Evolutionary conservation across 768 basidiomycete species (phyloP).

Genomic region (Mycena albidolilacea): DNA sequence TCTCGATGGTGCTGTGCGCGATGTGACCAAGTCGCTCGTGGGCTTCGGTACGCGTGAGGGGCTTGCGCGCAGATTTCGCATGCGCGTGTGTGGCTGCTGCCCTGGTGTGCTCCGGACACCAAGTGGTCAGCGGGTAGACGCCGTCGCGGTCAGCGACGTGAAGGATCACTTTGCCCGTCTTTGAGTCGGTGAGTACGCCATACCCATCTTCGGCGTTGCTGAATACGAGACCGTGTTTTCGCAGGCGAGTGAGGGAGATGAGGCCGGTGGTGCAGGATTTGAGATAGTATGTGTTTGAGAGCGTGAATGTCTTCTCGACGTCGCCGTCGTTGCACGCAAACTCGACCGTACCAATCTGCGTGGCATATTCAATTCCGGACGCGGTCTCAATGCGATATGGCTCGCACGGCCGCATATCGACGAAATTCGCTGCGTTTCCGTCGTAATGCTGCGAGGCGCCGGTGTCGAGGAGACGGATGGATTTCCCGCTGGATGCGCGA

Average conservation of each 20-base stretch:
- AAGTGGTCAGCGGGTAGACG: too few relatives aligned
- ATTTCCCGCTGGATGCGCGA: too few relatives aligned
- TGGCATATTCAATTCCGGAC: neutral
- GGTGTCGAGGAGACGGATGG: too few relatives aligned
- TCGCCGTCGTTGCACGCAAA: conserved; percentile 3
- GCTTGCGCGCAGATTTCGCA: too few relatives aligned
- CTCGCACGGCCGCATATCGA: neutral
- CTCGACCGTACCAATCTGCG: conserved; percentile 10
- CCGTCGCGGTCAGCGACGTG: conserved; percentile 17
- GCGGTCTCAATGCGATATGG: neutral
- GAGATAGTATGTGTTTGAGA: conserved; percentile 1
- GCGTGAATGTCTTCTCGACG: neutral
- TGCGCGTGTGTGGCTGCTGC: too few relatives aligned
- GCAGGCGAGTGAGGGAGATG: conserved; percentile 6
- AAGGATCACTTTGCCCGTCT: conserved; percentile 20
- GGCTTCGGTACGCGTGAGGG: too few relatives aligned
- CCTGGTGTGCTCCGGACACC: too few relatives aligned
- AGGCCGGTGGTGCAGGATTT: conserved; percentile 14
- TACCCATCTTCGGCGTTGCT: too few relatives aligned
- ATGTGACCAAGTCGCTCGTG: too few relatives aligned
- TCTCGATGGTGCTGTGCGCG: too few relatives aligned
- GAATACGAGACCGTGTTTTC: too few relatives aligned
- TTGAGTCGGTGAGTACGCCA: conserved; percentile 16
- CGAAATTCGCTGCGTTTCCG: rapidly evolving
- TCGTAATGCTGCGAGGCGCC: too few relatives aligned